Evolutionary conservation across 345 rosid genomes (phyloP).

Genomic region (Gossypium longicalyx): DNA sequence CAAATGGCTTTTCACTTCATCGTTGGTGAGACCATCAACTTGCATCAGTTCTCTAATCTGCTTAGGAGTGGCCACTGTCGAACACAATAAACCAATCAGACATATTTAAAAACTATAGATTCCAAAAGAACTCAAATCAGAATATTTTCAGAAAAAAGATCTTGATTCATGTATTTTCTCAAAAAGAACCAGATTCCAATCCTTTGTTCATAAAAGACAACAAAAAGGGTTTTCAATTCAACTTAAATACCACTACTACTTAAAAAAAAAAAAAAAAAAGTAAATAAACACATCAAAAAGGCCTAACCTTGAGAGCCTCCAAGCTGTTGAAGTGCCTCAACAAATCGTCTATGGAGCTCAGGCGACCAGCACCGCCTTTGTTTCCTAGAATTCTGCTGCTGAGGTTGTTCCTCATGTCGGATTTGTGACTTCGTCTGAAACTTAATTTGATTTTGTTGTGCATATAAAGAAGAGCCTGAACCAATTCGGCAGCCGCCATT

Average conservation of each 20-base stretch:
- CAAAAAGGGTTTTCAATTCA: not conserved
- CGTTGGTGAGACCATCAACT: conserved; percentile 85
- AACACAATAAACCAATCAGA: conserved; percentile 13
- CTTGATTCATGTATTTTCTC: not conserved
- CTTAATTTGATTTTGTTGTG: conserved; percentile 31
- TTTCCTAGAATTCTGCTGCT: conserved; percentile 45
- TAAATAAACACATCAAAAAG: conserved; percentile 9
- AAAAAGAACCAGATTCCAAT: conserved; percentile 7
- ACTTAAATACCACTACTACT: not conserved
- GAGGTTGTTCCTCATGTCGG: conserved; percentile 4
- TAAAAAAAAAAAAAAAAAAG: not conserved
- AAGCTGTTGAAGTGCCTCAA: conserved; percentile 63
- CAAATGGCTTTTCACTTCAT: conserved; percentile 90
- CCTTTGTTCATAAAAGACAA: conserved; percentile 4
- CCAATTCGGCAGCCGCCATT: conserved; percentile 7
- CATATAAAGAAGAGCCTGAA: conserved; percentile 16
- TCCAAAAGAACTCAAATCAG: not conserved
- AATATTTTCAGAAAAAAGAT: not conserved
- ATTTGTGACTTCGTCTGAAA: conserved; percentile 21
- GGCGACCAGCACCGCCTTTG: conserved; percentile 84
- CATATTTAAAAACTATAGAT: not conserved
- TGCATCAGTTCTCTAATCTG: conserved; percentile 74
- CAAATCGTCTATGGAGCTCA: conserved; percentile 67
- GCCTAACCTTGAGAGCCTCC: conserved; percentile 70
- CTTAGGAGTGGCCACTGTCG: conserved; percentile 74